Conservation (phyloP, 2,329 filamentous ascomycete species). For the Fusarium oligoseptatum region DNA sequence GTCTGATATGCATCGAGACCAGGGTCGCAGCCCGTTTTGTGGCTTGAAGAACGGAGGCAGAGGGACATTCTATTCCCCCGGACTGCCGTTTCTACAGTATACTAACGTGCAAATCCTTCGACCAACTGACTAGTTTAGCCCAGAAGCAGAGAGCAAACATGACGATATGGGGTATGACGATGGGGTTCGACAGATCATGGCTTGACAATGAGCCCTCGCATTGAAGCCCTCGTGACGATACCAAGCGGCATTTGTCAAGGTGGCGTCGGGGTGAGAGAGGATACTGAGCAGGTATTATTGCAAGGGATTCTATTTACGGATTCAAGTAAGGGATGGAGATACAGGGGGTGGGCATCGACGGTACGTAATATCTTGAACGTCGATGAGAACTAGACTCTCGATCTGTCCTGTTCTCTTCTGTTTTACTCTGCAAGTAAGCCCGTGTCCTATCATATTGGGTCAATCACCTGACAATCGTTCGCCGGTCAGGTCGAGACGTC, state of each 20-base stretch:
- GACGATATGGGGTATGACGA: neutral
- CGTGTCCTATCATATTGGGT: neutral
- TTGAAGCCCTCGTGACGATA: neutral
- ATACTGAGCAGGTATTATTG: neutral
- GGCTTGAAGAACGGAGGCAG: neutral
- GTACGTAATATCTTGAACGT: neutral
- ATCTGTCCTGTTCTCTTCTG: neutral
- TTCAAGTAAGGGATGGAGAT: neutral
- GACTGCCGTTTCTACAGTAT: neutral
- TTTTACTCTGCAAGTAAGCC: neutral
- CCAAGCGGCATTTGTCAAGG: neutral
- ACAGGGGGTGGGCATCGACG: neutral
- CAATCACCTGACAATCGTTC: neutral
- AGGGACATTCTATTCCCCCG: neutral
- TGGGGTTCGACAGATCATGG: neutral
- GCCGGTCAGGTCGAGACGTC: neutral
- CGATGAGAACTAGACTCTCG: neutral
- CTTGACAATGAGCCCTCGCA: neutral
- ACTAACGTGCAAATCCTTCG: neutral
- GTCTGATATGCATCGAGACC: neutral
- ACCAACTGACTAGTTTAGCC: neutral
- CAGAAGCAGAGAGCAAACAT: neutral
- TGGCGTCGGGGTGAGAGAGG: neutral
- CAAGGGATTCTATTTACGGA: neutral
- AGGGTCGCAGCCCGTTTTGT: neutral